Conservation (phyloP, 202 grass and related monocot genomes). For the Miscanthus sacchariflorus region DNA sequence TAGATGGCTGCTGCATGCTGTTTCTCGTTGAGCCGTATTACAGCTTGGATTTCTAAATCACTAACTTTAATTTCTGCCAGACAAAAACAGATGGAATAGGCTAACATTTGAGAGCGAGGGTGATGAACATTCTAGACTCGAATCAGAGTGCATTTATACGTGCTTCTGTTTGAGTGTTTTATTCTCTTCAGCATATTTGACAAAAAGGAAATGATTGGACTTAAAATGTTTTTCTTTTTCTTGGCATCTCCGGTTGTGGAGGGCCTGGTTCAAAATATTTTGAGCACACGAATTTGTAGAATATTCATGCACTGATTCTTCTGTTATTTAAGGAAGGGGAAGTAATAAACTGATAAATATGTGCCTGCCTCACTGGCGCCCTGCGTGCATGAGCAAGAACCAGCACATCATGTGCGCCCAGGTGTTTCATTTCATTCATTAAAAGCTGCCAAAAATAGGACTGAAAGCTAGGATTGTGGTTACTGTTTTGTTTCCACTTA, state of each 20-base stretch:
- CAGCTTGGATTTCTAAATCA: not conserved
- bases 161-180: no score
- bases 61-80: not conserved
- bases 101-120: not conserved
- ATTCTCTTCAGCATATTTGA: not conserved
- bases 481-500: not conserved
- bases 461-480: no score
- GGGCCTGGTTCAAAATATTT: not conserved
- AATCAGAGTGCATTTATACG: no score
- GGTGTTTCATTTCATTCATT: not conserved
- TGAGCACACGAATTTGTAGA: not conserved
- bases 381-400: not conserved
- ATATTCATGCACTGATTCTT: not conserved
- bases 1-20: no score
- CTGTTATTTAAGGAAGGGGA: not conserved
- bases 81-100: no score
- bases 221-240: not conserved
- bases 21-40: not conserved
- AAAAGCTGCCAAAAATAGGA: not conserved
- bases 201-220: not conserved
- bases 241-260: not conserved
- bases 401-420: not conserved
- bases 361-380: not conserved
- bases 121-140: no score
- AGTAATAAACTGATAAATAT: not conserved